Conservation (phyloP, 306 rosid genomes). For the Lotus japonicus region DNA sequence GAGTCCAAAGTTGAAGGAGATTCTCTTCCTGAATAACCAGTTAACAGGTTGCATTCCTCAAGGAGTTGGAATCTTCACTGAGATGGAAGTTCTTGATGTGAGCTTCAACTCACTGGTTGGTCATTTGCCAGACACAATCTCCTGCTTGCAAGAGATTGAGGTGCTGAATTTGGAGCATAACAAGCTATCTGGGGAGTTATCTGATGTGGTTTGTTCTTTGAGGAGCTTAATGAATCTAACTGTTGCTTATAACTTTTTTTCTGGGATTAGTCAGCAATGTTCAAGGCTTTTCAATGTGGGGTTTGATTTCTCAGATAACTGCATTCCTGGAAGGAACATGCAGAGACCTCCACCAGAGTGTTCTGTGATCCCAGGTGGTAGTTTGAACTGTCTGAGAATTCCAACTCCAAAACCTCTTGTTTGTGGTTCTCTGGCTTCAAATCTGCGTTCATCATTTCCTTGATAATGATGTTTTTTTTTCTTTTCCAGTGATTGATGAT, state of each 20-base stretch:
- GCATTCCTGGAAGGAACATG: conserved; percentile 71
- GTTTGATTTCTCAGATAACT: conserved; percentile 73
- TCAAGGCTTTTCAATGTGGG: conserved; percentile 51
- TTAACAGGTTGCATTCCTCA: conserved; percentile 86
- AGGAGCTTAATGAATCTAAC: conserved; percentile 53
- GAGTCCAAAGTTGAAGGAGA: conserved; percentile 55
- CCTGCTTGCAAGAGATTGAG: conserved; percentile 61
- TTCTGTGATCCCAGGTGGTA: conserved; percentile 65
- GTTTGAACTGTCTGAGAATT: conserved; percentile 65
- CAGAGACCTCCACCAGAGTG: conserved; percentile 88
- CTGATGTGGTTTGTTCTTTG: conserved; percentile 64
- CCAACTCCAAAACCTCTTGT: conserved; percentile 62
- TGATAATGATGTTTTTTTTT: too few relatives aligned
- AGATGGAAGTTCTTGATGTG: conserved; percentile 72
- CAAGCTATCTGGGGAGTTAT: conserved; percentile 73
- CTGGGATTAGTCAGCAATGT: conserved; percentile 72
- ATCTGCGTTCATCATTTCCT: conserved; percentile 32
- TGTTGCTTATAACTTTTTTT: conserved; percentile 78
- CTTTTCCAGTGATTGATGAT: too few relatives aligned
- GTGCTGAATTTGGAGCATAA: conserved; percentile 78
- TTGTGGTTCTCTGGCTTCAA: conserved; percentile 33
- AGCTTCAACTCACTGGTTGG: conserved; percentile 79
- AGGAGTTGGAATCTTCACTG: conserved; percentile 71
- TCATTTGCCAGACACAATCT: conserved; percentile 77
- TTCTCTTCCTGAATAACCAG: conserved; percentile 65